Percentiles rank a stretch among this genome's conserved stretches.
phyloP scores from a whole-genome alignment of 1,284 basidiomycete species.

The Mycosarcoma mackinlayi region DNA sequence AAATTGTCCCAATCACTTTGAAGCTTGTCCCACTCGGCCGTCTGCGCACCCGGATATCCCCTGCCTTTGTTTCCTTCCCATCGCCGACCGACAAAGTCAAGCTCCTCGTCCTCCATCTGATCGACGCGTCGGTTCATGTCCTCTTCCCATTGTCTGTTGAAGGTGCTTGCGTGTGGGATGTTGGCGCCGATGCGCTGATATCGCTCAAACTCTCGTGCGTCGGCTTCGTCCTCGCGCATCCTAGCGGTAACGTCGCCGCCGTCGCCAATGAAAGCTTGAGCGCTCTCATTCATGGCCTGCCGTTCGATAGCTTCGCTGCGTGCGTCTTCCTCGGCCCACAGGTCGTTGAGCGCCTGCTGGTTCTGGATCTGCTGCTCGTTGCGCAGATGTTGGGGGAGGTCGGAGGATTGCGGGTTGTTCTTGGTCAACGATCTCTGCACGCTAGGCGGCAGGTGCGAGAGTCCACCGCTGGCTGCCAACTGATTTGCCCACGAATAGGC shows the following conservation, averaged over 20 bases:
- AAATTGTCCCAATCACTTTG: conserved; percentile 82
- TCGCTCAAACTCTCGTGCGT: conserved; percentile 57
- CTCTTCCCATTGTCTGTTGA: conserved; percentile 55
- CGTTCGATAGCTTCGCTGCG: conserved; percentile 46
- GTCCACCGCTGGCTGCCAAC: conserved; percentile 32
- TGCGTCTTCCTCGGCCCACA: conserved; percentile 66
- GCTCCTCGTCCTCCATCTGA: conserved; percentile 62
- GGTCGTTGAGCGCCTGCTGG: conserved; percentile 51
- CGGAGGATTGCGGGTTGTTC: conserved; percentile 21
- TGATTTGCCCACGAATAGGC: conserved; percentile 48
- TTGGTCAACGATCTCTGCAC: conserved; percentile 29
- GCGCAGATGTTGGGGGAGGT: conserved; percentile 3
- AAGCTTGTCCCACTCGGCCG: conserved; percentile 75
- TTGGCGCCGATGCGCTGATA: conserved; percentile 55
- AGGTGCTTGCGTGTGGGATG: conserved; percentile 45
- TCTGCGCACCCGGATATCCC: conserved; percentile 59
- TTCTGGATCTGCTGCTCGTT: conserved; percentile 35
- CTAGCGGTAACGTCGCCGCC: conserved; percentile 58
- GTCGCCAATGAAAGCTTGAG: conserved; percentile 57
- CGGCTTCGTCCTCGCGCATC: conserved; percentile 62
- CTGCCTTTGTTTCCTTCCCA: conserved; percentile 56
- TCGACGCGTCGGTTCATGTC: conserved; percentile 28
- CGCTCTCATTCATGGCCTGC: conserved; percentile 31
- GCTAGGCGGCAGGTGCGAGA: conserved; percentile 35
- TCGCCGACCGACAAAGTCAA: conserved; percentile 67